phyloP scores from a whole-genome alignment of 2,329 filamentous ascomycete genomes.

The Cyclaneusma minus region DNA sequence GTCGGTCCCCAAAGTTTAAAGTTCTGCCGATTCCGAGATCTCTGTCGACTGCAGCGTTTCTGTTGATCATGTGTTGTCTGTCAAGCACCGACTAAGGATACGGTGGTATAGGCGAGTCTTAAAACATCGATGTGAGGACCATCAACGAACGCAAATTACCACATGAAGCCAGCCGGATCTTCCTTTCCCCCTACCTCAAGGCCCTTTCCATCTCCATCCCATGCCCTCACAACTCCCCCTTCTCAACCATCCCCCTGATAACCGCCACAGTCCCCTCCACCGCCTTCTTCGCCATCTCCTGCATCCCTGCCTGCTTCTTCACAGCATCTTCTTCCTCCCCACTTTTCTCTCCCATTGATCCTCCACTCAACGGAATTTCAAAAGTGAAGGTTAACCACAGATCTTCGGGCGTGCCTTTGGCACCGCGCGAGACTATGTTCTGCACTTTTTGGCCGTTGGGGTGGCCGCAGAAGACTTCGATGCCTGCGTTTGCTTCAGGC shows the following conservation, averaged over 20 bases:
- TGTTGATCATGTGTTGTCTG: too few species aligned
- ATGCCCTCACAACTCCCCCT: slow-evolving; percentile 2
- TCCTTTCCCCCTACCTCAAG: too few species aligned
- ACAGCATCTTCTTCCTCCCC: not conserved
- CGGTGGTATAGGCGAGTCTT: too few species aligned
- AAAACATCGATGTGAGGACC: too few species aligned
- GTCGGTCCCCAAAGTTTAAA: too few species aligned
- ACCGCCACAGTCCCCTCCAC: slow-evolving; percentile 1
- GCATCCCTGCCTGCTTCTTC: not conserved
- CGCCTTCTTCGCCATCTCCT: not conserved
- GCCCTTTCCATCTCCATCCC: too few species aligned
- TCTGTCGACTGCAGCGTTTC: too few species aligned
- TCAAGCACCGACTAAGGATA: too few species aligned
- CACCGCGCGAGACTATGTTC: slow-evolving; percentile 1
- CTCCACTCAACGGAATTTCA: too few species aligned
- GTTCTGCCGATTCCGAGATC: too few species aligned
- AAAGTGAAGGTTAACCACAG: slow-evolving; percentile 1
- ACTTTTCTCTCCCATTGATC: slow-evolving; percentile 1
- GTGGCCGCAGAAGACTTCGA: not conserved
- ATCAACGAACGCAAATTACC: too few species aligned
- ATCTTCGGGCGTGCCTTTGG: not conserved
- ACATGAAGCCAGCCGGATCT: too few species aligned
- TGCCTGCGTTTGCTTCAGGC: not conserved
- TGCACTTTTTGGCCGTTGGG: not conserved
- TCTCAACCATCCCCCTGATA: not conserved